Evolutionary conservation across 352 stramenopile genomes (phyloP).

Genomic region (Pythium monospermum): DNA sequence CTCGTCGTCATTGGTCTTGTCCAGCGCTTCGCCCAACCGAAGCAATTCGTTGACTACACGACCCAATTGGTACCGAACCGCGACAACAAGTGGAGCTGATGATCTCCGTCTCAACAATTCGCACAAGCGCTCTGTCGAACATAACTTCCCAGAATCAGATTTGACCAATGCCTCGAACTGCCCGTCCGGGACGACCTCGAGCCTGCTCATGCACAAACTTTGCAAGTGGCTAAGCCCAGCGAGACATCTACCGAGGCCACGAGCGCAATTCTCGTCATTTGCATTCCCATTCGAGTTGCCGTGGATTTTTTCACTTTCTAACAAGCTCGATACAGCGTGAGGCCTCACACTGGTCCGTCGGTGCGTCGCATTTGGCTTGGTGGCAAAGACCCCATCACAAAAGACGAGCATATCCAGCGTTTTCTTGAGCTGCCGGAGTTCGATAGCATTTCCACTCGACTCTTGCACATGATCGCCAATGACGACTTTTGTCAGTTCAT

Average conservation of each 20-base stretch:
- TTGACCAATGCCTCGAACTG: slow-evolving; percentile 55
- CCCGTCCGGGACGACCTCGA: slow-evolving; percentile 41
- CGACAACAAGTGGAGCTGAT: slow-evolving; percentile 56
- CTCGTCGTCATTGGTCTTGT: slow-evolving; percentile 40
- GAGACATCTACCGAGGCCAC: slow-evolving; percentile 11
- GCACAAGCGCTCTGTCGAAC: slow-evolving; percentile 61
- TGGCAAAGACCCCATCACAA: slow-evolving; percentile 46
- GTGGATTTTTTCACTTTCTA: slow-evolving; percentile 8
- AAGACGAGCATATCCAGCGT: slow-evolving; percentile 54
- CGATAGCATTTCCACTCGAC: neutral
- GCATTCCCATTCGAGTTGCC: slow-evolving; percentile 6
- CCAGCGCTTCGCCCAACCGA: slow-evolving; percentile 40
- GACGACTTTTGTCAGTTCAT: slow-evolving; percentile 27
- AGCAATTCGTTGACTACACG: slow-evolving; percentile 79
- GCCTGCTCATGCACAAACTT: slow-evolving; percentile 43
- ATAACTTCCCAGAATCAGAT: slow-evolving; percentile 55
- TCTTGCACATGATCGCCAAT: slow-evolving; percentile 4
- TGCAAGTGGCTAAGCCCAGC: slow-evolving; percentile 32
- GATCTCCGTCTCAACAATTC: slow-evolving; percentile 60
- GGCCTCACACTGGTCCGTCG: slow-evolving; percentile 11
- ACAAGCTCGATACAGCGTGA: slow-evolving; percentile 5
- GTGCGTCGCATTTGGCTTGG: slow-evolving; percentile 25
- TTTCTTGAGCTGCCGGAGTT: slow-evolving; percentile 20
- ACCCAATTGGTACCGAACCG: slow-evolving; percentile 74
- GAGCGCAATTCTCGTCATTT: neutral